Conservation (phyloP, 768 basidiomycete species). For the Royoungia palumana region DNA sequence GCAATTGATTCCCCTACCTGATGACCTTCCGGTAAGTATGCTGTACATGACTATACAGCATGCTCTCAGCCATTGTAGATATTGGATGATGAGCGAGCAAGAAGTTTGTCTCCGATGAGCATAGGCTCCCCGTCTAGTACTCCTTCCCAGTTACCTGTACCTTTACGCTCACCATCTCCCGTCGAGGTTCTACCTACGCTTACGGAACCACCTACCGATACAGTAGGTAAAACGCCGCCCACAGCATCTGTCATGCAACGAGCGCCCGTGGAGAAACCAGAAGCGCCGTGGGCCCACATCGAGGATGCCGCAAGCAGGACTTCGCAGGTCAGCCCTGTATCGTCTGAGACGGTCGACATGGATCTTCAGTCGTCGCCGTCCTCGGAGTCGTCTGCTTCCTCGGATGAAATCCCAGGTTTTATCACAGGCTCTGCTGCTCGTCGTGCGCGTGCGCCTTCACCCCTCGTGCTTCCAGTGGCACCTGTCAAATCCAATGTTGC, state of each 20-base stretch:
- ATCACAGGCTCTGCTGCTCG: conserved; percentile 31
- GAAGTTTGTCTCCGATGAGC: conserved; percentile 62
- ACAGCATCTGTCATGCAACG: conserved; percentile 17
- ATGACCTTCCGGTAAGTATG: conserved; percentile 22
- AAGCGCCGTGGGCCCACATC: conserved; percentile 14
- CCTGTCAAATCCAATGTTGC: conserved; percentile 5
- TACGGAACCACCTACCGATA: neutral
- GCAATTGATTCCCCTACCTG: conserved; percentile 13
- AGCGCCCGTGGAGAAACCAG: conserved; percentile 13
- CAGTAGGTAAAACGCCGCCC: conserved; percentile 9
- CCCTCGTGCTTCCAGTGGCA: conserved; percentile 22
- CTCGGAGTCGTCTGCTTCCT: conserved; percentile 19
- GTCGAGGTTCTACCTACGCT: conserved; percentile 5
- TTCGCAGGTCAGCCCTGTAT: conserved; percentile 29
- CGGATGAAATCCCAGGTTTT: conserved; percentile 32
- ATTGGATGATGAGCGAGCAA: conserved; percentile 31
- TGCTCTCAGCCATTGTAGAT: conserved; percentile 31
- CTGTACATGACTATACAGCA: neutral
- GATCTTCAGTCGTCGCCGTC: conserved; percentile 34
- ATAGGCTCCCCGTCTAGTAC: conserved; percentile 48
- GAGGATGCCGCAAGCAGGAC: conserved; percentile 29
- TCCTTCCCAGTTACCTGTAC: conserved; percentile 27
- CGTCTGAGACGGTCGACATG: conserved; percentile 35
- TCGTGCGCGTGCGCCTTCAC: conserved; percentile 23
- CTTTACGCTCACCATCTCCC: conserved; percentile 1